Conservation (phyloP, 108 stramenopile genomes). For the Cafeteria roenbergensis region DNA sequence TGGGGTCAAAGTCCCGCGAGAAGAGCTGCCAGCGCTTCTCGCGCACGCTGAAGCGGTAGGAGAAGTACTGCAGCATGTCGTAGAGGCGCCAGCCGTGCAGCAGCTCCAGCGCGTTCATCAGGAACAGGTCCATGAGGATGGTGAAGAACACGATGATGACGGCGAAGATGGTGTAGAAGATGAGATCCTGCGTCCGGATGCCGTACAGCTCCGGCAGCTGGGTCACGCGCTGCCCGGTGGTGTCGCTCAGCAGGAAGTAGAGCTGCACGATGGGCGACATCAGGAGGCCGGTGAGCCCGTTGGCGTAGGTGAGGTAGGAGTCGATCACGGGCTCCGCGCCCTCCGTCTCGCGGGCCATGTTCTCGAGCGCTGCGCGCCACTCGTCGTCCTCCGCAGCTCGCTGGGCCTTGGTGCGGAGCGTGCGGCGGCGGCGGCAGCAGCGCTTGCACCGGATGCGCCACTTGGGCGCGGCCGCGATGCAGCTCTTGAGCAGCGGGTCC, state of each 20-base stretch:
- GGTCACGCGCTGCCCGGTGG: slow-evolving; percentile 23
- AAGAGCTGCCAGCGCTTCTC: slow-evolving; percentile 60
- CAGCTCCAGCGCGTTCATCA: slow-evolving; percentile 64
- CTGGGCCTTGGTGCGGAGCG: slow-evolving; percentile 46
- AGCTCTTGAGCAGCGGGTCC: slow-evolving; percentile 39
- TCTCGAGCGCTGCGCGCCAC: slow-evolving; percentile 62
- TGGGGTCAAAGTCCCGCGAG: slow-evolving; percentile 50
- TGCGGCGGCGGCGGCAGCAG: slow-evolving; percentile 4
- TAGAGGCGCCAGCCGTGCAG: slow-evolving; percentile 64
- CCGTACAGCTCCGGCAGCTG: slow-evolving; percentile 56
- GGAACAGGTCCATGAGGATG: slow-evolving; percentile 52
- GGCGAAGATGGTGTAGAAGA: slow-evolving; percentile 63
- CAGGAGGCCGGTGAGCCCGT: slow-evolving; percentile 38
- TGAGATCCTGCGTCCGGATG: slow-evolving; percentile 51
- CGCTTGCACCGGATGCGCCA: neutral
- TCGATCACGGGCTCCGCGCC: slow-evolving; percentile 63
- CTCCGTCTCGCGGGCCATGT: slow-evolving; percentile 60
- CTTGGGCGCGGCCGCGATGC: slow-evolving; percentile 20
- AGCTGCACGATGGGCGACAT: slow-evolving; percentile 48
- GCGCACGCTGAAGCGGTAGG: slow-evolving; percentile 58
- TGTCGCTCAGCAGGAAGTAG: slow-evolving; percentile 31
- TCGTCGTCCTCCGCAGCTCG: slow-evolving; percentile 53
- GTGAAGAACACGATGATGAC: slow-evolving; percentile 45
- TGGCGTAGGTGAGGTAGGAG: slow-evolving; percentile 46
- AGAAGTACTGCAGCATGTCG: slow-evolving; percentile 63